Percentiles rank a stretch among this genome's conserved stretches.
phyloP scores from a whole-genome alignment of 2,329 filamentous ascomycete genomes.

The Fusarium dlaminii region DNA sequence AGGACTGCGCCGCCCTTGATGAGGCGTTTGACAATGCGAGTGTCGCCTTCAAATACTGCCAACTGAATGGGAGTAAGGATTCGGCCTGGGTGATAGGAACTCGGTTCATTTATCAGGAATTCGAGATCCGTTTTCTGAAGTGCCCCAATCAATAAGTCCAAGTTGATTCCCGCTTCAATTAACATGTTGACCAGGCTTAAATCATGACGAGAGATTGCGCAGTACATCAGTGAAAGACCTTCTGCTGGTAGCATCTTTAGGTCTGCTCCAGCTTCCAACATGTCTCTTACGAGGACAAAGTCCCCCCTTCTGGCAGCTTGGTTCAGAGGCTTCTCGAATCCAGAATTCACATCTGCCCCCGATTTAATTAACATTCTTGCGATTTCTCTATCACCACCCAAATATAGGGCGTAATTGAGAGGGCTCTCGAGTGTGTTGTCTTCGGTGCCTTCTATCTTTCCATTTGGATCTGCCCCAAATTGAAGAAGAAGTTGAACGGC shows the following conservation, averaged over 20 bases:
- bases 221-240: rapidly evolving
- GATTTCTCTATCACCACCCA: rapidly evolving
- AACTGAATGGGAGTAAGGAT: neutral
- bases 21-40: neutral
- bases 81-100: neutral
- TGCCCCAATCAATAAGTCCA: rapidly evolving
- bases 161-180: neutral
- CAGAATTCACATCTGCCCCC: neutral
- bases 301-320: constrained; percentile 9
- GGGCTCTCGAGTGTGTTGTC: rapidly evolving
- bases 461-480: neutral
- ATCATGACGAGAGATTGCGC: rapidly evolving
- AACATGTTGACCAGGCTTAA: neutral
- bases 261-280: constrained; percentile 45
- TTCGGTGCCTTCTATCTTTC: rapidly evolving
- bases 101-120: rapidly evolving
- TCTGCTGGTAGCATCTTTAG: constrained; percentile 14
- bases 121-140: rapidly evolving
- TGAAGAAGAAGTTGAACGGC: neutral
- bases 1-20: neutral
- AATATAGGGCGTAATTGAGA: rapidly evolving
- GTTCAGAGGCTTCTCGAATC: rapidly evolving
- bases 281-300: constrained; percentile 31
- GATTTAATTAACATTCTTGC: rapidly evolving
- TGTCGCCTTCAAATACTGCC: rapidly evolving